These are phyloP conservation scores for Candida nemodendra DNA, from an alignment of 805 yeast species.

Conservation along the genomic window DNA sequence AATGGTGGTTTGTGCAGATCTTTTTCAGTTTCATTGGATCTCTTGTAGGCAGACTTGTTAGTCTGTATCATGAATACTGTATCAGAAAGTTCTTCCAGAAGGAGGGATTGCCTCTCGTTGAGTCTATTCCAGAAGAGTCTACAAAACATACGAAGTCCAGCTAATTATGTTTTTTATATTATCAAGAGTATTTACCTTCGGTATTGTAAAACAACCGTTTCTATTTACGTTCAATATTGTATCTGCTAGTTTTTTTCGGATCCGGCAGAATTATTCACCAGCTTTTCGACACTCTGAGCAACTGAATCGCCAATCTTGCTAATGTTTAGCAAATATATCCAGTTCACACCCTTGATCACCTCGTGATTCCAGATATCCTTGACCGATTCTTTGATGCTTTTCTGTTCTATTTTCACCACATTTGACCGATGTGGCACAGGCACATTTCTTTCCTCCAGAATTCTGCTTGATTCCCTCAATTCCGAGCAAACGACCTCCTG, in stretches of 20 bases:
- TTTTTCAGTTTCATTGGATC: constrained; percentile 47
- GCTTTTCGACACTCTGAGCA: constrained; percentile 14
- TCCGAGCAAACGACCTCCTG: constrained; percentile 45
- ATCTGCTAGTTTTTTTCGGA: not conserved
- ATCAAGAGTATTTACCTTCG: too few relatives aligned
- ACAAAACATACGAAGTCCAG: too few relatives aligned
- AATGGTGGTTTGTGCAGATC: constrained; percentile 52
- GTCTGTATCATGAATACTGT: constrained; percentile 48
- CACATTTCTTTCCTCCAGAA: constrained; percentile 54
- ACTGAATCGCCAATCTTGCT: constrained; percentile 15
- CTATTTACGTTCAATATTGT: too few relatives aligned
- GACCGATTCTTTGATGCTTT: constrained; percentile 55
- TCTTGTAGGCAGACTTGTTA: constrained; percentile 60
- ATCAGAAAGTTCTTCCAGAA: constrained; percentile 49
- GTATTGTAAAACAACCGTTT: too few relatives aligned
- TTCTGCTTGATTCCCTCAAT: constrained; percentile 46
- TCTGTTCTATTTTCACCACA: constrained; percentile 43
- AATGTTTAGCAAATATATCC: constrained; percentile 47
- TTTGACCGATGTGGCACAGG: constrained; percentile 45
- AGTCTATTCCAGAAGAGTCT: constrained; percentile 1
- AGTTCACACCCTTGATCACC: constrained; percentile 59
- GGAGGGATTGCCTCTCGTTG: constrained; percentile 15
- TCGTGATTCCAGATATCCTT: constrained; percentile 82
- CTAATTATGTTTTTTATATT: not conserved
- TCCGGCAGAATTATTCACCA: constrained; percentile 5